These are phyloP conservation scores for Alopecurus myosuroides DNA, from an alignment of 176 grass and related monocot species.

Conservation along the genomic window DNA sequence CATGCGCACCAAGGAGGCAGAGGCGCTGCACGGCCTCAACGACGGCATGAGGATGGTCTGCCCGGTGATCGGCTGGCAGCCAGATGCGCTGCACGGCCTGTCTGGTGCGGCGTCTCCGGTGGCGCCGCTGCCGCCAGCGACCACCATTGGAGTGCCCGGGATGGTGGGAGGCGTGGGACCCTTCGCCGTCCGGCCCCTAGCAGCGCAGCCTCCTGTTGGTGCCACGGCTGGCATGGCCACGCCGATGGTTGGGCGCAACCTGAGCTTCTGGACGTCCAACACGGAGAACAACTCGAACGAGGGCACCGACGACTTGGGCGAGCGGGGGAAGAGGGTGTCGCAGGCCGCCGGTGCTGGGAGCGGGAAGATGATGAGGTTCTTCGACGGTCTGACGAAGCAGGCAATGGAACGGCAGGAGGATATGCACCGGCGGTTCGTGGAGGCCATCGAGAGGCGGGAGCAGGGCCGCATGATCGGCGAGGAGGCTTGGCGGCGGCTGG, in stretches of 20 bases:
- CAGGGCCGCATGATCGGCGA: conserved; percentile 87
- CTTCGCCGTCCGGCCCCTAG: conserved; percentile 11
- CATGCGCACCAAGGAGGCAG: conserved; percentile 93
- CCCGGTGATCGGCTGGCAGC: not conserved
- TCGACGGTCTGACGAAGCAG: conserved; percentile 61
- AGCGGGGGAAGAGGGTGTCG: conserved; percentile 43
- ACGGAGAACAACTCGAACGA: conserved; percentile 35
- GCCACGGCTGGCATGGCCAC: conserved; percentile 7
- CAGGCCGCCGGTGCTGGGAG: not conserved
- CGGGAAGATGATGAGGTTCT: too few species aligned
- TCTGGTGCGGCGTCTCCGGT: not conserved
- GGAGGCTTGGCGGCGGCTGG: conserved; percentile 85
- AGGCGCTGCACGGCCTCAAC: conserved; percentile 67
- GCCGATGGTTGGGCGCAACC: conserved; percentile 10
- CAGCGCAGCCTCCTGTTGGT: conserved; percentile 14
- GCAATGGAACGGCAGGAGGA: conserved; percentile 87
- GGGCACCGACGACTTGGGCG: conserved; percentile 29
- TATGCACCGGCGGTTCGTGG: conserved; percentile 78
- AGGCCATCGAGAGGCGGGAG: conserved; percentile 82
- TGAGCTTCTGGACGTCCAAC: conserved; percentile 73
- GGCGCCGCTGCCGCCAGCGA: not conserved
- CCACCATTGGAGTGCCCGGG: conserved; percentile 2
- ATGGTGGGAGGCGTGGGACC: conserved; percentile 20
- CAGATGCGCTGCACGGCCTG: conserved; percentile 10
- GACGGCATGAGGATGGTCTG: conserved; percentile 56